phyloP scores from a whole-genome alignment of 1,139 yeast species.

The Suhomyces maxii region DNA sequence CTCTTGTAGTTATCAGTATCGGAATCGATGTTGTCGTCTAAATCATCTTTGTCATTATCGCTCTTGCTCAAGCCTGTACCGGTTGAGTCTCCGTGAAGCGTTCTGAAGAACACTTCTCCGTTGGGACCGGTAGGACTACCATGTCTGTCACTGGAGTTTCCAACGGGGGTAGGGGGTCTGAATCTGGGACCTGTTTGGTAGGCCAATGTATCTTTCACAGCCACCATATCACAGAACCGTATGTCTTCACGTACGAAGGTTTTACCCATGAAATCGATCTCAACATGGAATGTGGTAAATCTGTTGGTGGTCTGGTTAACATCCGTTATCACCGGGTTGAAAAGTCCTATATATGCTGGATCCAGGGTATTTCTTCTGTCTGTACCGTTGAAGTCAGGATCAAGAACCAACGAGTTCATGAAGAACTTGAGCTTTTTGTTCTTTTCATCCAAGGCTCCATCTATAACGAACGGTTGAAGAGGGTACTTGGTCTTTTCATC shows the following conservation, averaged over 20 bases:
- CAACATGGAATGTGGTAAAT: constrained; percentile 51
- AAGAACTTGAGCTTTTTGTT: constrained; percentile 37
- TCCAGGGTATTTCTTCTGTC: constrained; percentile 5
- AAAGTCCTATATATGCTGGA: constrained; percentile 6
- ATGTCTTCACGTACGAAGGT: constrained; percentile 37
- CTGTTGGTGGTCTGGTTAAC: constrained; percentile 46
- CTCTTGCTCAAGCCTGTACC: too few relatives aligned
- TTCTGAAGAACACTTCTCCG: too few relatives aligned
- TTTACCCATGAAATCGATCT: constrained; percentile 46
- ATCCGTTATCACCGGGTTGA: constrained; percentile 32
- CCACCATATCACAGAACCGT: constrained; percentile 48
- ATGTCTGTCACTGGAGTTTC: background rate
- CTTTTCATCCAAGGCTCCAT: constrained; percentile 41
- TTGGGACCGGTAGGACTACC: background rate
- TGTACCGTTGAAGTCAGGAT: constrained; percentile 9
- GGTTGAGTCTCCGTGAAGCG: too few relatives aligned
- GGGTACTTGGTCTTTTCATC: constrained; percentile 8
- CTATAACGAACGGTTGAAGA: constrained; percentile 38
- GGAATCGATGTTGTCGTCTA: too few relatives aligned
- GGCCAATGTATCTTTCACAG: constrained; percentile 35
- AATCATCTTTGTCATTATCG: too few relatives aligned
- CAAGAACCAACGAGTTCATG: constrained; percentile 35
- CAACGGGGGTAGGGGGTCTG: constrained; percentile 2
- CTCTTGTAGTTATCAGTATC: background rate
- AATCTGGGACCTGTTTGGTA: constrained; percentile 26